Evolutionary conservation across 2,329 filamentous ascomycete species (phyloP).

Genomic region (Onygenales sp.): DNA sequence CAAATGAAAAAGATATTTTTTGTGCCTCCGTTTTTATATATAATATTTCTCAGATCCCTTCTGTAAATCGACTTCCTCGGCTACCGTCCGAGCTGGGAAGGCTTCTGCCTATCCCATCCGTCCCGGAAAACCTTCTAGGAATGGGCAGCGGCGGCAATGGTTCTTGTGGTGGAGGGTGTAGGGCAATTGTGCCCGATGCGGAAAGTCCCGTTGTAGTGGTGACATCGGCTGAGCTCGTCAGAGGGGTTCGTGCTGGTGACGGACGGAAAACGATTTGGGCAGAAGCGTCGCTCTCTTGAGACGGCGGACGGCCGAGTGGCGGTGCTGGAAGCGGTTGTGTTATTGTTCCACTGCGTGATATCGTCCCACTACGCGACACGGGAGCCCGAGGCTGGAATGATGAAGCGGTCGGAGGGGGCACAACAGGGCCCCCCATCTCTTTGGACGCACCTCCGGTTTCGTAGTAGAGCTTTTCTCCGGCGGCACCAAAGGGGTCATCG

Average conservation of each 20-base stretch:
- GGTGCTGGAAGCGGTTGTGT: constrained; percentile 9
- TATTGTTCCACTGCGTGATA: background rate
- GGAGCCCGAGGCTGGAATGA: constrained; percentile 5
- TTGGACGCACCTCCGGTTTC: constrained; percentile 21
- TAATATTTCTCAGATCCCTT: constrained; percentile 22
- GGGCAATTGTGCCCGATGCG: constrained; percentile 18
- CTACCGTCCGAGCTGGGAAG: constrained; percentile 35
- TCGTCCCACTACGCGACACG: constrained; percentile 5
- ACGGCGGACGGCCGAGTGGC: constrained; percentile 9
- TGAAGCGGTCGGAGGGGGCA: background rate
- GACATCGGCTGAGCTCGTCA: constrained; percentile 26
- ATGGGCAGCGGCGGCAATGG: background rate
- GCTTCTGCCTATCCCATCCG: constrained; percentile 34
- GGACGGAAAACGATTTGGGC: constrained; percentile 30
- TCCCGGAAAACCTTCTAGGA: constrained; percentile 17
- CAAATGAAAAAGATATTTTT: background rate
- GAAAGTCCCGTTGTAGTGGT: constrained; percentile 13
- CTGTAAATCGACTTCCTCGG: constrained; percentile 36
- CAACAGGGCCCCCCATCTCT: constrained; percentile 8
- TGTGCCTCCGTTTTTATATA: background rate
- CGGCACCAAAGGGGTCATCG: constrained; percentile 21
- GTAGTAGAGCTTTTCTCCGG: constrained; percentile 20
- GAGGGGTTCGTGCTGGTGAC: constrained; percentile 34
- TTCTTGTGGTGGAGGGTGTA: constrained; percentile 15
- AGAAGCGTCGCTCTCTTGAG: constrained; percentile 13